Base-by-base conservation (phyloP, 202 grass and related monocot genomes). In the Schoenoplectus tabernaemontani region DNA sequence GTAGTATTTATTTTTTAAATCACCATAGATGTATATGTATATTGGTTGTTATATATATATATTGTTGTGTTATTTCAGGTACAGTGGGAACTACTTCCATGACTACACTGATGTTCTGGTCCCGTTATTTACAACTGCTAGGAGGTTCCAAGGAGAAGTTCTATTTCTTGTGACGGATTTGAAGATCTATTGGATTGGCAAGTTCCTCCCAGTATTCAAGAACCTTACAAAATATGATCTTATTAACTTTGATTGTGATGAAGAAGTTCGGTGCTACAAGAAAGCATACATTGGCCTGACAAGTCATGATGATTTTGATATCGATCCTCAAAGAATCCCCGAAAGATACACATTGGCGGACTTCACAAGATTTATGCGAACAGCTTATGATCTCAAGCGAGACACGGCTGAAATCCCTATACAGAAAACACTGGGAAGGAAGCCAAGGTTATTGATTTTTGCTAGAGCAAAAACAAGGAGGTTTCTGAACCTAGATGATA, bases 31-130 rank as follows among this genome's bases (percentile, higher is more conserved):
- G 10, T 34, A 63, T 42, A 17, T 10, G 26, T 73, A 32, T 10
- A 51, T 33, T 73, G 69, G 43, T 73, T 32, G 24, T 2, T 26
- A 63, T 38, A 24, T 28, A 28, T 28, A 28, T 28, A 28, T 79
- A 13, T 32, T 51, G 44, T 51, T n/a, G 24, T 33, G 24, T 36
- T 57, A 82, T 46, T 89, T 88, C 33, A 90, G 90, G 5, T 93
- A 91, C 93, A 58, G 61, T 7, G 93, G 93, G 38, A 97, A 97
- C 81, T 93, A 89, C 89, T 97, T 93, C 89, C 93, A 97, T 83
- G 93, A 90, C 50, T 97, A 83, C 86, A 89, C 93, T 15, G 93
- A 97, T 64, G 91, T 97, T 16, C 83, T 97, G 42, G 83, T 97
- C 22, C 93, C 93, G 23, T 86, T 93, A 61, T 97, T 93, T 81